Base-by-base conservation (phyloP, 371 early-diverging fungal species). In the Sporodiniella umbellata region DNA sequence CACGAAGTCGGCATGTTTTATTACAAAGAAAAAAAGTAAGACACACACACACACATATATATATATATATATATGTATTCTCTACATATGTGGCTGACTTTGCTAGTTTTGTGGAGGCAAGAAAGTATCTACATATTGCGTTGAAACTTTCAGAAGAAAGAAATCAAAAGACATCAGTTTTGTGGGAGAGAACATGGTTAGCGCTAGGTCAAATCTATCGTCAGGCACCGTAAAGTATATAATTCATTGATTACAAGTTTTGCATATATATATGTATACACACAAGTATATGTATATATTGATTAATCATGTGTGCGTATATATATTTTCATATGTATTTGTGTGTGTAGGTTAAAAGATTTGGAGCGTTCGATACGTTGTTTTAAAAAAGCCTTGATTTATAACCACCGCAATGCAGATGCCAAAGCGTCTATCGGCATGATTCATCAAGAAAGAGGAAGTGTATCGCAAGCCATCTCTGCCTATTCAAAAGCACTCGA, bases 141-240 rank as follows among this genome's bases (percentile, higher is more conserved):
- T 54, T 88, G 7, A 47, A 63, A 46, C 49, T 81, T 2, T 71
- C 81, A 1, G 68, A 80, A 11, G 58, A 68, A 1, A 63, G 68
- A 5, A 75, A 78, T 25, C 61, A 56, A 15, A 57, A 65, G 11
- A 50, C 56, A 30, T 62, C 64, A 8, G 23, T 45, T 6, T 58
- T 79, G 23, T 88, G 85, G 85, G 80, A 80, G 45, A 72, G 74
- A 0, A 65, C 80, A 0, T 86, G 84, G 80, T 73, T 67, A 50
- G 90, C 90, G 48, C 56, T 90, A 23, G 93, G 85, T 0, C 87
- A 89, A 53, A 67, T 81, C 1, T 84, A 83, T 56, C 75, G 86
- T 10, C 72, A 79, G 53, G 63, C 76, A 30, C 70, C 81, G 87
- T 86, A 63, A 57, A 64, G 26, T 22, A 28, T 5, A 11, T 3